Conservation (phyloP, 1,139 yeast genomes). For the Waltiozyma solani region DNA sequence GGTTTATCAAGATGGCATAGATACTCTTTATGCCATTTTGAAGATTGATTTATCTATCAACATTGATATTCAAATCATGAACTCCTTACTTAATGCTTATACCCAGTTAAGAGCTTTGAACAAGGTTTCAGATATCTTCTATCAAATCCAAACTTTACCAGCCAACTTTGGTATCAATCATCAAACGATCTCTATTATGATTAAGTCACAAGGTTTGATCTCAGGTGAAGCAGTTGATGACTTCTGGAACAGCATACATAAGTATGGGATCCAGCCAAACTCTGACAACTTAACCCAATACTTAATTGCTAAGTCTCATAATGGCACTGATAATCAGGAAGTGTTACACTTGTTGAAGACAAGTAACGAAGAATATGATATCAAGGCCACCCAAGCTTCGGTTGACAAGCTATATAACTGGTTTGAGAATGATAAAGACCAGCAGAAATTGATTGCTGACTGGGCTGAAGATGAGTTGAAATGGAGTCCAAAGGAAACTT, state of each 20-base stretch:
- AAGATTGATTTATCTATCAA: constrained; percentile 58
- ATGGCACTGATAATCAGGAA: too few relatives aligned
- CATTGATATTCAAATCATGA: constrained; percentile 48
- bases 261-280: constrained; percentile 43
- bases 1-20: constrained; percentile 58
- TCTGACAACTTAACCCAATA: constrained; percentile 51
- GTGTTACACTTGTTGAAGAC: too few relatives aligned
- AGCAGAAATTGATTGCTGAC: too few relatives aligned
- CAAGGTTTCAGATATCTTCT: constrained; percentile 52
- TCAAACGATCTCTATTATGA: constrained; percentile 62
- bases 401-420: too few relatives aligned
- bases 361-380: too few relatives aligned
- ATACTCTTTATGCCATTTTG: constrained; percentile 52
- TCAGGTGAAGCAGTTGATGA: constrained; percentile 50
- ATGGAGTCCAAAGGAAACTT: too few relatives aligned
- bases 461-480: too few relatives aligned
- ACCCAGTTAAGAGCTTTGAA: constrained; percentile 51
- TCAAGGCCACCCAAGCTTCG: too few relatives aligned
- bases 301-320: constrained; percentile 36
- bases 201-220: constrained; percentile 53
- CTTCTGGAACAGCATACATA: constrained; percentile 50
- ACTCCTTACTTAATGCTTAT: constrained; percentile 59
- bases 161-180: constrained; percentile 48
- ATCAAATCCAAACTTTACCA: constrained; percentile 44
- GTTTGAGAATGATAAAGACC: too few relatives aligned